Conservation (phyloP, 495 filamentous ascomycete genomes). For the Penicillium chermesinum region DNA sequence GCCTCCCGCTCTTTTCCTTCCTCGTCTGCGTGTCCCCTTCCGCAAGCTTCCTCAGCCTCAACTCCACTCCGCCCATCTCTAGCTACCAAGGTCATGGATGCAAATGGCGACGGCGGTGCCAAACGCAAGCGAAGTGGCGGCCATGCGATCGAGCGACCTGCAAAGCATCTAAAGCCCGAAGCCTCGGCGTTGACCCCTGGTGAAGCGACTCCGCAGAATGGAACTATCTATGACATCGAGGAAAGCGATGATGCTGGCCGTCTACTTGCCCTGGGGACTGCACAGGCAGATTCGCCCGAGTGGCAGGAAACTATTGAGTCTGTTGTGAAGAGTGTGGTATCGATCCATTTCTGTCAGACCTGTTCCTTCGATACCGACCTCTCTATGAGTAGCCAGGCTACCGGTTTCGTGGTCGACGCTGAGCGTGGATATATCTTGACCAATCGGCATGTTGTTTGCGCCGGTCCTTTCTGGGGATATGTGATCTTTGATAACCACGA, state of each 20-base stretch:
- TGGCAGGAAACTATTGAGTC: conserved; percentile 96
- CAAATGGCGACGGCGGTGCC: conserved; percentile 43
- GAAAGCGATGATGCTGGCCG: conserved; percentile 42
- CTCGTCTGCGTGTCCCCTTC: background rate
- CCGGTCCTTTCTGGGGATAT: conserved; percentile 96
- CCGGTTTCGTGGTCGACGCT: conserved; percentile 96
- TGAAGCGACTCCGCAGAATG: conserved; percentile 45
- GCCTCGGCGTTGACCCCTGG: conserved; percentile 37
- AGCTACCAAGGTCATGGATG: conserved; percentile 41
- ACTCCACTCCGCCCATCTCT: background rate
- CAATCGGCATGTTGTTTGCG: conserved; percentile 91
- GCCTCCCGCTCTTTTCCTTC: background rate
- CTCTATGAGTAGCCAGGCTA: conserved; percentile 90
- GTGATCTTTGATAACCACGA: conserved; percentile 98
- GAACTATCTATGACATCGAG: conserved; percentile 44
- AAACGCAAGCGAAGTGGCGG: conserved; percentile 60
- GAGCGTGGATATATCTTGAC: conserved; percentile 88
- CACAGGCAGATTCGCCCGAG: conserved; percentile 78
- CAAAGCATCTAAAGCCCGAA: conserved; percentile 52
- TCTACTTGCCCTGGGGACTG: conserved; percentile 38
- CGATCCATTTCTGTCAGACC: conserved; percentile 97
- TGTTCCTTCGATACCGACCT: conserved; percentile 96
- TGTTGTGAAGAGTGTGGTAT: conserved; percentile 89
- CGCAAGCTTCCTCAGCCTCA: background rate
- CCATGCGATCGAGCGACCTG: conserved; percentile 46